Evolutionary conservation across 345 rosid genomes (phyloP), one percentile per base, ranked within the genome.

Genomic region (Balakata baccata): DNA sequence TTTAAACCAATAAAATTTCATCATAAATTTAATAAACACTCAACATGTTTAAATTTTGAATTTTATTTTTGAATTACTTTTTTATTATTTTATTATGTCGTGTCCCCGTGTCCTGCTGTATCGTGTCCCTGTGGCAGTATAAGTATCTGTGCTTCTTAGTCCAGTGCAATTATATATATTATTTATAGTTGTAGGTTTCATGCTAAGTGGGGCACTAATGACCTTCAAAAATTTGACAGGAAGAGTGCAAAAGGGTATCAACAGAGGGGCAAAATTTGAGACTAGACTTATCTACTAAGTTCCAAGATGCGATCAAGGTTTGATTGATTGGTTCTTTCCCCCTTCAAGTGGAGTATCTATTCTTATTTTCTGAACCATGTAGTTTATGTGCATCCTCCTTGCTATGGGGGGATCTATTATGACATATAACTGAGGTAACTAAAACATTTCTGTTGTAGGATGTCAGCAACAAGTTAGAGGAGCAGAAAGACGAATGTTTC

Each of bases 301-400:
- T 92, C 76, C 93, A 94, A 77, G 95, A 94, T 73, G 97, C 97
- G 59, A 92, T 94, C 62, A 90, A 89, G 97, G 98, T 92, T 38
- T 77, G 65, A 38, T 73, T 71, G 20, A 16, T 64, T 16, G 7
- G 60, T 8, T 34, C 64, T 54, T 53, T 71, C 13, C 52, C 64
- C 13, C 38, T 17, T 20, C 69, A 8, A 22, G 52, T 71, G 60
- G 77, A 72, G 57, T 53, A 41, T 64, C 20, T 10, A 14, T 52
- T 62, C 25, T 18, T 54, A 25, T 18, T 56, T 11, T 17, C 23
- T 20, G 46, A 39, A 43, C 17, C 34, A 72, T 41, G 6, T 43
- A 39, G 58, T 41, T 14, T 47, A 20, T 9, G 45, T 69, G 73
- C 66, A 74, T 23, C 9, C 69, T 70, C 11, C 38, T 68, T 62